A percentile compares a stretch with the other conserved stretches of the same genome.
Evolutionary conservation across 176 grass and related monocot genomes (phyloP).

Genomic region (Alloteropsis semialata): DNA sequence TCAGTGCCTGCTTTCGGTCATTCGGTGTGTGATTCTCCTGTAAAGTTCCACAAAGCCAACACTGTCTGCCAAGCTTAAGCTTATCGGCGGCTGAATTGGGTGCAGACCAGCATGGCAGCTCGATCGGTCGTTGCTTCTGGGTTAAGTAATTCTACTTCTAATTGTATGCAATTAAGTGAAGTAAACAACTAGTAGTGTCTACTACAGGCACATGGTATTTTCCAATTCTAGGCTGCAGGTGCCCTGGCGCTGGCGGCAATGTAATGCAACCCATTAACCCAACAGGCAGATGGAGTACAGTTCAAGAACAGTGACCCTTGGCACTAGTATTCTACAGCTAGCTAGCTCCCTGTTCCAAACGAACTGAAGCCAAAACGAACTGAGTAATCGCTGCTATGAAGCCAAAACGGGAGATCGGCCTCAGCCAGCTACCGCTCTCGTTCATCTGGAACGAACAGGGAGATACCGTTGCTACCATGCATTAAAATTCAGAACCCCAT

Average conservation of each 20-base stretch:
- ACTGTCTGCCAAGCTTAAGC: not conserved
- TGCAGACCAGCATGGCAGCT: not conserved
- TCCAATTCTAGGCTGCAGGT: not conserved
- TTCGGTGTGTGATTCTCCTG: not conserved
- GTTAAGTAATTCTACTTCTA: not conserved
- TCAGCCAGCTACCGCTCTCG: not conserved
- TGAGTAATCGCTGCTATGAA: too few species aligned
- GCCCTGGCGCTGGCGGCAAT: not conserved
- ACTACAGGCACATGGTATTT: not conserved
- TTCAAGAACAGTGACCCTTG: not conserved
- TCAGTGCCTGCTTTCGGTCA: not conserved
- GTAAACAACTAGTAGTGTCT: not conserved
- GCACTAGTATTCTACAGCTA: not conserved
- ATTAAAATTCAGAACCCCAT: not conserved
- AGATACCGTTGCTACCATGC: not conserved
- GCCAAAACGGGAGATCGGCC: not conserved
- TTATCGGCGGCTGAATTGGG: not conserved
- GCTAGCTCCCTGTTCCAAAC: too few species aligned
- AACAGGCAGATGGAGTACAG: not conserved
- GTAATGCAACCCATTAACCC: not conserved
- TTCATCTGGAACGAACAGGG: not conserved
- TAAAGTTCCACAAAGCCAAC: not conserved
- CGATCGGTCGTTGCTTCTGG: not conserved
- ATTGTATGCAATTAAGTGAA: not conserved
- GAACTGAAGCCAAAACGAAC: too few species aligned